A percentile compares a stretch with the other conserved stretches of the same genome.
Evolutionary conservation across 2,329 filamentous ascomycete genomes (phyloP).

Genomic region (Paraphoma chrysanthemicola): DNA sequence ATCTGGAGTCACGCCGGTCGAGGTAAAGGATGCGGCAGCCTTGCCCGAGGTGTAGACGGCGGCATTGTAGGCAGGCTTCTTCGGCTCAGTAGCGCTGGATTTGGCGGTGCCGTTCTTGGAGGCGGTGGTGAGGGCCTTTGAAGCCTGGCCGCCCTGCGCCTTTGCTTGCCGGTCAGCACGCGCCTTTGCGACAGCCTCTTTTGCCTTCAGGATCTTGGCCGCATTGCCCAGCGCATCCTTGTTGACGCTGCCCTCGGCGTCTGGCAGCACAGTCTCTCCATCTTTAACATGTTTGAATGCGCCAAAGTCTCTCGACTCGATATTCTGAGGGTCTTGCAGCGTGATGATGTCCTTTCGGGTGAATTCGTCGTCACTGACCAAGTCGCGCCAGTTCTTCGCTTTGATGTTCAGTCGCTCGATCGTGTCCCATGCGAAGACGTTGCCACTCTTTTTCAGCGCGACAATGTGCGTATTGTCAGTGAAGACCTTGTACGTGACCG

Average conservation of each 20-base stretch:
- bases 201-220: constrained; percentile 86
- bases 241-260: constrained; percentile 76
- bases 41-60: constrained; percentile 89
- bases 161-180: constrained; percentile 70
- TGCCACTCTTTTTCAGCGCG: constrained; percentile 83
- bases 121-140: constrained; percentile 25
- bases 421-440: constrained; percentile 96
- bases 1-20: constrained; percentile 89
- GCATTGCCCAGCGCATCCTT: constrained; percentile 77
- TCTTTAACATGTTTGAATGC: constrained; percentile 90
- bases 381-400: constrained; percentile 91
- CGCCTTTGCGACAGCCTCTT: constrained; percentile 90
- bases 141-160: constrained; percentile 33
- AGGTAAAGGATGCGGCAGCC: constrained; percentile 93
- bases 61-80: constrained; percentile 71
- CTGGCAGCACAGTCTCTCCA: constrained; percentile 77
- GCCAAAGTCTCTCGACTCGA: constrained; percentile 80
- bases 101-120: constrained; percentile 28
- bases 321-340: constrained; percentile 92
- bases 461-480: constrained; percentile 98
- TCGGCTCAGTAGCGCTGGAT: constrained; percentile 40
- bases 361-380: constrained; percentile 88
- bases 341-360: constrained; percentile 92
- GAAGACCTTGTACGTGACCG: constrained; percentile 96
- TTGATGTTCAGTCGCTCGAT: constrained; percentile 96